Percentiles rank a stretch among this genome's conserved stretches.
Evolutionary conservation across 768 basidiomycete genomes (phyloP).

Genomic region (Floccularia luteovirens): DNA sequence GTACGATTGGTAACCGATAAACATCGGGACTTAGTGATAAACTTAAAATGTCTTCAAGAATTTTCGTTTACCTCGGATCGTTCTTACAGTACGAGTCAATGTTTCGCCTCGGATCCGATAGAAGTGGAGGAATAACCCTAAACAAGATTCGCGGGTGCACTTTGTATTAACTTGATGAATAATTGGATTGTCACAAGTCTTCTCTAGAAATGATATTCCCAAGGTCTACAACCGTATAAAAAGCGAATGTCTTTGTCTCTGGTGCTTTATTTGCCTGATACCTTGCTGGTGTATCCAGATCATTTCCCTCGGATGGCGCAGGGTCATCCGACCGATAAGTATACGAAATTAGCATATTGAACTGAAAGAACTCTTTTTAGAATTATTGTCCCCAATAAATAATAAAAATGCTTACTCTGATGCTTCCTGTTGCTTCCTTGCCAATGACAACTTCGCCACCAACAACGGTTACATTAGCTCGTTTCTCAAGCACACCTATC

Average conservation of each 20-base stretch:
- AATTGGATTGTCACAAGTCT: no score
- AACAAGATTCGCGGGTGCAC: conserved; percentile 10
- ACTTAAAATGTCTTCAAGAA: no score
- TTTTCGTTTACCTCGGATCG: no score
- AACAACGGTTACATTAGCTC: conserved; percentile 84
- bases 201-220: conserved; percentile 63
- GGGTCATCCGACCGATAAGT: conserved; percentile 91
- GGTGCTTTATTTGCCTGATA: conserved; percentile 35
- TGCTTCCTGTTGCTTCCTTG: conserved; percentile 66
- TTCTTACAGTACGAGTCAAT: no score
- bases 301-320: conserved; percentile 54
- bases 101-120: no score
- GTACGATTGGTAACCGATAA: no score
- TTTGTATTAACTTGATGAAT: conserved; percentile 19
- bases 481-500: conserved; percentile 80
- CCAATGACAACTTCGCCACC: conserved; percentile 85
- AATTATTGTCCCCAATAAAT: conserved; percentile 3
- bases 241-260: conserved; percentile 84
- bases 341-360: conserved; percentile 90
- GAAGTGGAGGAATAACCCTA: not conserved
- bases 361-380: conserved; percentile 40
- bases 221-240: conserved; percentile 79
- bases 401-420: conserved; percentile 54
- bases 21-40: no score
- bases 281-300: conserved; percentile 31